Percentiles rank a stretch among this genome's conserved stretches.
Conservation (phyloP, 176 grass and related monocot species). For the Microstegium vimineum region DNA sequence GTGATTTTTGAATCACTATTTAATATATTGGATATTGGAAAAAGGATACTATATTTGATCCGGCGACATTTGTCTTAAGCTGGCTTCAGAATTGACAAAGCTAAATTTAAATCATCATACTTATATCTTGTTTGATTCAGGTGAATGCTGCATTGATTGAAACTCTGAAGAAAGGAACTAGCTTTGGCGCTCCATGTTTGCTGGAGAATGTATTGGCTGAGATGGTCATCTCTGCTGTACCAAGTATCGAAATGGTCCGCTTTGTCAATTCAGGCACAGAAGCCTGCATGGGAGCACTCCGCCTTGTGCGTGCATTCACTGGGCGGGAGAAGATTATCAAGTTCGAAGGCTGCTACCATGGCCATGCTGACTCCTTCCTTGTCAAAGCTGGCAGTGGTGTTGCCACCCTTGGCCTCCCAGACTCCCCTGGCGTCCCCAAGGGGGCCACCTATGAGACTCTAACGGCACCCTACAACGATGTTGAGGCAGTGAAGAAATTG, state of each 20-base stretch:
- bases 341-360: slow-evolving; percentile 99
- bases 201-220: slow-evolving; percentile 89
- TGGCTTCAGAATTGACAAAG: background rate
- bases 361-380: slow-evolving; percentile 93
- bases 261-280: slow-evolving; percentile 99
- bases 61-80: background rate
- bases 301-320: slow-evolving; percentile 94
- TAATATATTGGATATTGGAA: background rate
- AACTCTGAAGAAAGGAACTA: slow-evolving; percentile 97
- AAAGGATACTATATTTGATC: background rate
- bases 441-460: slow-evolving; percentile 70
- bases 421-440: slow-evolving; percentile 92
- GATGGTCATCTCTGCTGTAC: slow-evolving; percentile 92
- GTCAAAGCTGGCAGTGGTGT: slow-evolving; percentile 98
- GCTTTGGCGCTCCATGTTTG: slow-evolving; percentile 92
- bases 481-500: slow-evolving; percentile 57
- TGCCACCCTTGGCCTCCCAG: slow-evolving; percentile 93
- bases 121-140: slow-evolving; percentile 35
- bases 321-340: slow-evolving; percentile 82
- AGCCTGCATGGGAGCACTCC: slow-evolving; percentile 97
- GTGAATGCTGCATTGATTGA: slow-evolving; percentile 86
- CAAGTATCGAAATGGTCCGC: slow-evolving; percentile 92
- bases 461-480: slow-evolving; percentile 85
- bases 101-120: background rate
- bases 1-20: background rate